phyloP scores from a whole-genome alignment of 805 yeast genomes.

The Spathaspora boniae region DNA sequence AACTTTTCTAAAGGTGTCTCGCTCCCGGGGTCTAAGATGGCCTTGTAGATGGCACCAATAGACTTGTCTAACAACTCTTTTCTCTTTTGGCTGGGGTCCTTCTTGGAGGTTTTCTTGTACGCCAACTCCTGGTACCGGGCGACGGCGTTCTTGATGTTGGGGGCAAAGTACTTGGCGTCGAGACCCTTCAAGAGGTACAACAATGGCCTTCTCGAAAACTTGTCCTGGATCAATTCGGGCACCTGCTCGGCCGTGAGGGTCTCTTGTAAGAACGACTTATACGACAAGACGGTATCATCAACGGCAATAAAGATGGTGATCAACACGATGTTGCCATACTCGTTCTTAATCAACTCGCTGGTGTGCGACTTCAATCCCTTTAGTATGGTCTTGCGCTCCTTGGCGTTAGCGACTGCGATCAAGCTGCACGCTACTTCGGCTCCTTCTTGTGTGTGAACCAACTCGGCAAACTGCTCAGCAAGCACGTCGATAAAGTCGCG shows the following conservation, averaged over 20 bases:
- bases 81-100: slow-evolving; percentile 76
- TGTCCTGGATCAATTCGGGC: slow-evolving; percentile 58
- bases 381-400: slow-evolving; percentile 81
- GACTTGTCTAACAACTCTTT: slow-evolving; percentile 62
- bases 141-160: slow-evolving; percentile 58
- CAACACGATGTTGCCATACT: slow-evolving; percentile 79
- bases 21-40: slow-evolving; percentile 34
- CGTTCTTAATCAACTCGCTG: slow-evolving; percentile 73
- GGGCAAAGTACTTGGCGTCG: slow-evolving; percentile 79
- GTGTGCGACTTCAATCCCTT: slow-evolving; percentile 73
- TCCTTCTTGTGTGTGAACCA: slow-evolving; percentile 95
- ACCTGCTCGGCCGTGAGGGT: slow-evolving; percentile 46
- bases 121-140: slow-evolving; percentile 55
- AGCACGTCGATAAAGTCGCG: slow-evolving; percentile 79
- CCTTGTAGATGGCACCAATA: slow-evolving; percentile 59
- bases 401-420: slow-evolving; percentile 81
- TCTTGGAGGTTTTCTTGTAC: slow-evolving; percentile 69
- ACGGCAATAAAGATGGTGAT: slow-evolving; percentile 78
- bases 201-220: slow-evolving; percentile 86
- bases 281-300: slow-evolving; percentile 86
- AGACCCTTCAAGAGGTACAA: slow-evolving; percentile 75
- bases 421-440: slow-evolving; percentile 83
- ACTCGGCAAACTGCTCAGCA: slow-evolving; percentile 86
- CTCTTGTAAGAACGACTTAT: slow-evolving; percentile 67
- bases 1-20: slow-evolving; percentile 41